Conservation (phyloP, 306 rosid species). For the Lupinus albus region DNA sequence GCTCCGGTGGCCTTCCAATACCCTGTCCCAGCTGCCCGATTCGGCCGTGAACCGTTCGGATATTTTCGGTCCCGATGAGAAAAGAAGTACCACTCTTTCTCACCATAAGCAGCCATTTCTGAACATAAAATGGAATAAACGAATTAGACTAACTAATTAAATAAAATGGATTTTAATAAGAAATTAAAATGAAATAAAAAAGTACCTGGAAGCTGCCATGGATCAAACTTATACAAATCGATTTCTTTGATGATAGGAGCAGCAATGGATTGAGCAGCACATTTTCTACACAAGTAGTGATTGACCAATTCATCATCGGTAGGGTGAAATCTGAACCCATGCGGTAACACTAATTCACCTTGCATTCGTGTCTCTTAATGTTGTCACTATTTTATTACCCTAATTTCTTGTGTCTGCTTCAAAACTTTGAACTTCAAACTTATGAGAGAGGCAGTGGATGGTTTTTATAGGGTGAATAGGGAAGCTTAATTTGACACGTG, state of each 20-base stretch:
- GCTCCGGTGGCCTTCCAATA: conserved; percentile 99
- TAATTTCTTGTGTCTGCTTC: no score
- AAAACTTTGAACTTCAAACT: no score
- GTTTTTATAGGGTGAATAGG: no score
- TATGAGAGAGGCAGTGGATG: no score
- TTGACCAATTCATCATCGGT: conserved; percentile 88
- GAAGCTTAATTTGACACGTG: no score
- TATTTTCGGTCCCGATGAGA: conserved; percentile 91
- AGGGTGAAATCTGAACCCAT: conserved; percentile 95
- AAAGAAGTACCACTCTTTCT: conserved; percentile 96
- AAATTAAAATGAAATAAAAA: no score
- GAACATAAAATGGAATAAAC: not conserved
- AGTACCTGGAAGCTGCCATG: conserved; percentile 93
- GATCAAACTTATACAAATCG: conserved; percentile 85
- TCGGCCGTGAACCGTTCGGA: conserved; percentile 97
- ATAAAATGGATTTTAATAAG: no score
- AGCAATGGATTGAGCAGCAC: conserved; percentile 64
- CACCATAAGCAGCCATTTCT: conserved; percentile 83
- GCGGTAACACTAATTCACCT: conserved; percentile 64
- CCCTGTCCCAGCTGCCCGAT: conserved; percentile 89
- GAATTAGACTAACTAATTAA: not conserved
- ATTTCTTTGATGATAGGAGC: conserved; percentile 83
- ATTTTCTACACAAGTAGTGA: conserved; percentile 74
- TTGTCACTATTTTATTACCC: no score
- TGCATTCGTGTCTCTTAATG: conserved; percentile 52